Conservation (phyloP, 352 stramenopile species). For the Pythium rhizo-oryzae region DNA sequence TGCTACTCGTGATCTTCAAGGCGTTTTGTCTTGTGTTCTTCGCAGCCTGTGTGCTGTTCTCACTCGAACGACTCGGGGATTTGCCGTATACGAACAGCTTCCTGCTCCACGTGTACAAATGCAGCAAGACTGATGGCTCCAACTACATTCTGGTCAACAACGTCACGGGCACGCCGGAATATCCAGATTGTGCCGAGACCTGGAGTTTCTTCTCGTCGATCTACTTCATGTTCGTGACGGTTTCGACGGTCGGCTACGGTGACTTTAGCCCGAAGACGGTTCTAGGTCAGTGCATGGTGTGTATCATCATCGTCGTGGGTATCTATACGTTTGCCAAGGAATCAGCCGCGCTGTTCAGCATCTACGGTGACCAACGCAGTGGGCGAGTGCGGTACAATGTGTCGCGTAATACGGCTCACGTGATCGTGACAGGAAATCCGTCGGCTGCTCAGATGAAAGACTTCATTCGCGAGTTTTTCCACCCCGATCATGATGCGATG, state of each 20-base stretch:
- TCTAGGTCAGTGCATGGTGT: conserved; percentile 74
- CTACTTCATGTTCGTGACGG: conserved; percentile 91
- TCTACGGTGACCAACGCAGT: conserved; percentile 74
- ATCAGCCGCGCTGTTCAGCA: conserved; percentile 72
- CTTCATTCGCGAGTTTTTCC: conserved; percentile 90
- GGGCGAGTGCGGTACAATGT: conserved; percentile 62
- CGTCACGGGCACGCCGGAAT: conserved; percentile 48
- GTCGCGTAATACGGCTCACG: conserved; percentile 70
- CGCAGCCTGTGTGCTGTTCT: conserved; percentile 81
- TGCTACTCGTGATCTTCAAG: conserved; percentile 83
- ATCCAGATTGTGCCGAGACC: conserved; percentile 66
- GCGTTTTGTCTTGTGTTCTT: conserved; percentile 81
- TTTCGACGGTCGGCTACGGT: conserved; percentile 86
- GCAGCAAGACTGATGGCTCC: conserved; percentile 50
- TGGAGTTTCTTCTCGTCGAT: conserved; percentile 90
- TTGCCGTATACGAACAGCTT: conserved; percentile 82
- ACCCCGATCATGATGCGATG: conserved; percentile 72
- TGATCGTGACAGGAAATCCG: conserved; percentile 87
- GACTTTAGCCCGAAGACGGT: conserved; percentile 88
- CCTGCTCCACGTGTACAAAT: conserved; percentile 87
- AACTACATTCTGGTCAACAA: conserved; percentile 58
- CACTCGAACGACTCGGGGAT: conserved; percentile 83
- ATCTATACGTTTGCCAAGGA: conserved; percentile 90
- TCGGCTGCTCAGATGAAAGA: conserved; percentile 80
- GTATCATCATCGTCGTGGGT: conserved; percentile 83